Evolutionary conservation across 768 basidiomycete species (phyloP).

Genomic region (Tylopilus balloui): DNA sequence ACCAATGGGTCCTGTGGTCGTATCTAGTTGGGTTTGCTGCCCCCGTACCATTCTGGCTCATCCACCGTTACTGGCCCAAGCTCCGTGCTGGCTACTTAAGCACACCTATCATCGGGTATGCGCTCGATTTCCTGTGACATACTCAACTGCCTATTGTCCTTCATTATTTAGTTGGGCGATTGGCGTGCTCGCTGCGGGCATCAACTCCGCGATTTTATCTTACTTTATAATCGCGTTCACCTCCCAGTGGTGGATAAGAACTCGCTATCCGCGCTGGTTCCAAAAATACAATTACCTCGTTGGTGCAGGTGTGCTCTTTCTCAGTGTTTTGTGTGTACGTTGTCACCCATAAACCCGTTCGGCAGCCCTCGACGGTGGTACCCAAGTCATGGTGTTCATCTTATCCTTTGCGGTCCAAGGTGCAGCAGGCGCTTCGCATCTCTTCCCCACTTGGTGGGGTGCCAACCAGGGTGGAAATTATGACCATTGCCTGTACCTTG

Average conservation of each 20-base stretch:
- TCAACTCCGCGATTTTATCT: slow-evolving; percentile 22
- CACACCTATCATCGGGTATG: slow-evolving; percentile 28
- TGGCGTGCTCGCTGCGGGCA: slow-evolving; percentile 21
- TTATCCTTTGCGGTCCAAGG: slow-evolving; percentile 49
- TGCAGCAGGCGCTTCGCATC: slow-evolving; percentile 42
- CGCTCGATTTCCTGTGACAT: not conserved
- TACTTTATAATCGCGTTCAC: slow-evolving; percentile 23
- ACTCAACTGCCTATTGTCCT: not conserved
- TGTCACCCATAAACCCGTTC: not conserved
- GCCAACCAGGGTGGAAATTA: slow-evolving; percentile 48
- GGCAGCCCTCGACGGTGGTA: slow-evolving; percentile 36
- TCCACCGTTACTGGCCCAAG: slow-evolving; percentile 34
- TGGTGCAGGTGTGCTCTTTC: slow-evolving; percentile 36
- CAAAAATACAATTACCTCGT: slow-evolving; percentile 35
- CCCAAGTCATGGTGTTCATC: slow-evolving; percentile 54
- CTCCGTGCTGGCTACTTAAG: slow-evolving; percentile 26
- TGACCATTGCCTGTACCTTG: slow-evolving; percentile 19
- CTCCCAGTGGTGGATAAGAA: slow-evolving; percentile 37
- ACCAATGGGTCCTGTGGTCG: slow-evolving; percentile 40
- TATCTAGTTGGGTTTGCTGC: slow-evolving; percentile 31
- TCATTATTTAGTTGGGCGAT: slow-evolving; percentile 9
- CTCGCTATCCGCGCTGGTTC: slow-evolving; percentile 35
- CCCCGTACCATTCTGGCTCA: slow-evolving; percentile 40
- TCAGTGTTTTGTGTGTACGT: no score
- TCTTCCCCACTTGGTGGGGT: slow-evolving; percentile 58